Evolutionary conservation across 352 stramenopile species (phyloP), one percentile per base, ranked within the genome.

Genomic region (Thraustochytrium sp.): DNA sequence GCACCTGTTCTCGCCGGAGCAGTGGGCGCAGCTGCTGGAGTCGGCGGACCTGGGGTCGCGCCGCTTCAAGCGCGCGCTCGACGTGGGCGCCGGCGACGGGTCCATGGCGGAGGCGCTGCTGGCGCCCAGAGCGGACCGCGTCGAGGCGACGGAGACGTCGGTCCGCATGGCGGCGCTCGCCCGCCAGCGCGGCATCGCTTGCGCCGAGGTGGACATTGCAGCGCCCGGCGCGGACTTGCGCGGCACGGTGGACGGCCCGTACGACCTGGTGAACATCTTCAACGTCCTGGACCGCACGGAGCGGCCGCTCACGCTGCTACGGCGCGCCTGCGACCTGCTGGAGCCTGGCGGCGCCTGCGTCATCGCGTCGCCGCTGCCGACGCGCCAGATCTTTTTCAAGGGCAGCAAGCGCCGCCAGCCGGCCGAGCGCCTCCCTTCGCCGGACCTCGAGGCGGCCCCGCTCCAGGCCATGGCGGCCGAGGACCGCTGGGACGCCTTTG

Each of bases 351-450:
- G 65, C 29, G 11, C 37, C 34, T 77, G 65, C 42, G 65, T 77
- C 49, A 77, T 77, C 64, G 65, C 65, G n/a, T 37, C 65, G 2
- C 65, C 65, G 40, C 65, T 77, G 13, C 65, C 65, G 23, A 77
- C 64, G 65, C 42, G 42, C 65, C 49, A 55, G 3, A 34, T 62
- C 23, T 77, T 23, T 26, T 77, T 62, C 4, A 36, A 77, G 8
- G 65, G 65, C 65, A 13, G 26, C n/a, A 11, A 13, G 8, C 26
- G 26, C 3, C 40, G 46, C 1, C 8, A 77, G 46, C 65, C 65
- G 11, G 49, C 31, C n/a, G 65, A 77, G 46, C 9, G 13, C 8
- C 49, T 77, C 38, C 42, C 65, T 8, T 9, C 64, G 40, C 65
- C 65, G 13, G 36, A 75, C 23, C 8, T 36, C 9, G 31, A 72